Conservation (phyloP, 371 early-diverging fungal species). For the Syncephalastrum sp. region DNA sequence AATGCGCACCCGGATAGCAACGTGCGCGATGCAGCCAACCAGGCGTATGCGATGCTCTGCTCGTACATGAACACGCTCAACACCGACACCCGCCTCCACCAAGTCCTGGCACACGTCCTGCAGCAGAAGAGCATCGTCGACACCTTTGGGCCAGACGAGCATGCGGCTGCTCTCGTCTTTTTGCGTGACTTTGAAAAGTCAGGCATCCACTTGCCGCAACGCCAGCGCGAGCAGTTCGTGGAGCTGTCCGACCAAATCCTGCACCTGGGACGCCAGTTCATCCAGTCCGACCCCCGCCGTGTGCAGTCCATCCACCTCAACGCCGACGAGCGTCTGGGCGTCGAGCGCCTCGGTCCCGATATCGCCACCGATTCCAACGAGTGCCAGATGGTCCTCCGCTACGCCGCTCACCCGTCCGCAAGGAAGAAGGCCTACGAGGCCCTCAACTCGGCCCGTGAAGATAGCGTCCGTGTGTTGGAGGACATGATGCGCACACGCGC, state of each 20-base stretch:
- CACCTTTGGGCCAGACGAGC: constrained; percentile 67
- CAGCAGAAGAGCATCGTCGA: constrained; percentile 54
- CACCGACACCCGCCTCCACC: constrained; percentile 83
- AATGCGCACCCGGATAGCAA: constrained; percentile 81
- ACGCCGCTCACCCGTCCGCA: constrained; percentile 58
- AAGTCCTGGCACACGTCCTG: constrained; percentile 68
- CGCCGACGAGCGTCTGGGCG: no score
- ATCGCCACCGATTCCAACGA: constrained; percentile 56
- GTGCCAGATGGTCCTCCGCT: constrained; percentile 62
- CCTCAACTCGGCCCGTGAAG: constrained; percentile 66
- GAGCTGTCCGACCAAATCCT: constrained; percentile 80
- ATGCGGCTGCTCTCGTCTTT: constrained; percentile 79
- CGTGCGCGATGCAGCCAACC: constrained; percentile 77
- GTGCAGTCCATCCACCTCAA: constrained; percentile 16
- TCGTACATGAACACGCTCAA: constrained; percentile 92
- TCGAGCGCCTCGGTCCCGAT: constrained; percentile 17
- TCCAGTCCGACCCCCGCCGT: constrained; percentile 50
- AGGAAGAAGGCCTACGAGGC: constrained; percentile 74
- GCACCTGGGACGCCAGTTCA: constrained; percentile 74
- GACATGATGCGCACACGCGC: constrained; percentile 70
- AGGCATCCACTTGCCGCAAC: constrained; percentile 82
- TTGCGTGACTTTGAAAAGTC: constrained; percentile 92
- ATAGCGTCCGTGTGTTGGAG: constrained; percentile 71
- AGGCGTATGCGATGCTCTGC: constrained; percentile 72
- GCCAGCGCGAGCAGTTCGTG: constrained; percentile 74